Evolutionary conservation across 306 rosid genomes (phyloP), one percentile per base, ranked within the genome.

Genomic region (Acacia melanoxylon): DNA sequence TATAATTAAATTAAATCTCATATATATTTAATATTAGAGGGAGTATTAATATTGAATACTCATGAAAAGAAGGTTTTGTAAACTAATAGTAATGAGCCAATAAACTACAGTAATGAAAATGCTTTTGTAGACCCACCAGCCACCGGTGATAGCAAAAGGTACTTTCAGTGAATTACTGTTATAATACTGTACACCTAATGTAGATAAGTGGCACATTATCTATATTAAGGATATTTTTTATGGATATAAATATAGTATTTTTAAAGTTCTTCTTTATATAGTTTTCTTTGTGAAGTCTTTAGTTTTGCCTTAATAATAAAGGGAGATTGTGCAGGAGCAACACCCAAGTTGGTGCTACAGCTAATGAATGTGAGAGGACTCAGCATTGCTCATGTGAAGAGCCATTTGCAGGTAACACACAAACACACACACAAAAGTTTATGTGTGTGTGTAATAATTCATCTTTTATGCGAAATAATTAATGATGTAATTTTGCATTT

Each of bases 311-410:
- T 20, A 20, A 63, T 29, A 44, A 63, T 25, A 71, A 1, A 22
- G 33, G 24, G 37, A 61, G 70, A 77, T 17, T 46, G 29, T 68
- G 83, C 83, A 92, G 97, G 90, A 84, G 97, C 97, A 79, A 90
- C 97, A 14, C 97, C 97, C 45, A 92, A 92, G 71, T 86, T 85
- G 74, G 88, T 92, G 62, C 91, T 89, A 72, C 92, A 92, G 87
- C 83, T 90, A 44, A 92, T 92, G 97, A 90, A 89, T 81, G 94
- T 92, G 41, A 89, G 89, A 87, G 97, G 92, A 41, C 91, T 92
- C 56, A 90, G 91, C 88, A 90, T 92, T 75, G 89, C 92, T 41
- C 97, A 92, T 82, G 90, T 90, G 58, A 92, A 92, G 91, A 90
- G 94, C 70, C 97, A 92, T 74, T 87, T 92, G 86, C 97, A 90